A percentile compares a stretch with the other conserved stretches of the same genome.
Evolutionary conservation across 2,329 filamentous ascomycete genomes (phyloP).

Genomic region (Fusarium austroafricanum): DNA sequence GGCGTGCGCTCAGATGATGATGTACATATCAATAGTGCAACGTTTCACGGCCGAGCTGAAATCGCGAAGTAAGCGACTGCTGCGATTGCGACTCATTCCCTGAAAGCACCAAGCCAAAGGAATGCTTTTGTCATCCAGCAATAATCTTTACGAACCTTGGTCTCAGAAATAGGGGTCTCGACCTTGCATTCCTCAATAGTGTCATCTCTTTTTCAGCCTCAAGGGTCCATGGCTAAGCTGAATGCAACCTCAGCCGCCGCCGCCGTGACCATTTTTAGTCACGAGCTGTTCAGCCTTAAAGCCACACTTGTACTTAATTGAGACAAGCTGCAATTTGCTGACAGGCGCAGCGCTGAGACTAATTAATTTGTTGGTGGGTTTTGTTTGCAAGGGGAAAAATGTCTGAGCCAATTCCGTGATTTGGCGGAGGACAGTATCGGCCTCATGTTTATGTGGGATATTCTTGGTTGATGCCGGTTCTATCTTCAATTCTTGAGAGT

Average conservation of each 20-base stretch:
- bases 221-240: constrained; percentile 25
- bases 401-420: neutral
- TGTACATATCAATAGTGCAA: neutral
- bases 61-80: neutral
- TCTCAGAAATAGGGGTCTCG: constrained; percentile 6
- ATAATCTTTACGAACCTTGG: neutral
- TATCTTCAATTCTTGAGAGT: too few species aligned
- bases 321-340: neutral
- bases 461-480: too few species aligned
- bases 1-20: neutral
- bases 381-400: neutral
- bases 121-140: neutral
- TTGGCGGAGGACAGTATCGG: neutral
- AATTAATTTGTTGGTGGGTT: neutral
- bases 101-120: neutral
- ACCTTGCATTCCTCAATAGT: neutral
- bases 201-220: constrained; percentile 13
- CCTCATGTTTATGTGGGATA: too few species aligned
- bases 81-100: neutral
- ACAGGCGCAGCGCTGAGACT: neutral
- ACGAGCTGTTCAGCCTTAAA: constrained; percentile 25
- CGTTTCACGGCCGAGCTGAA: constrained; percentile 1
- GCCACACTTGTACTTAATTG: neutral
- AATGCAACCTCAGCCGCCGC: constrained; percentile 5
- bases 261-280: neutral